phyloP scores from a whole-genome alignment of 2,329 filamentous ascomycete species.

The Byssochlamys sp. region DNA sequence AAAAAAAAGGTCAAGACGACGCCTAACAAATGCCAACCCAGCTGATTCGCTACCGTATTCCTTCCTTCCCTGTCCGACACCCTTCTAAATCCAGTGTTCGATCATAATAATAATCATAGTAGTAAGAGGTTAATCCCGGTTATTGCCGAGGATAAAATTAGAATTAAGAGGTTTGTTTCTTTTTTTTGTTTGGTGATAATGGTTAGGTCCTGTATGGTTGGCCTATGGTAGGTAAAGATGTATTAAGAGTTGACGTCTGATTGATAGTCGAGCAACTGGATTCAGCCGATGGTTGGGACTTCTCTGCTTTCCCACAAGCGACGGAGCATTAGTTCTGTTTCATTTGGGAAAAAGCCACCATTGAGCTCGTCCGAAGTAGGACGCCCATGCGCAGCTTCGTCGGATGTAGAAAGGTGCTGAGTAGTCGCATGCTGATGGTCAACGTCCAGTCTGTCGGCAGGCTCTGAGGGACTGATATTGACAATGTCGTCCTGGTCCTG shows the following conservation, averaged over 20 bases:
- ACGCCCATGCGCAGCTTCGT: conserved; percentile 17
- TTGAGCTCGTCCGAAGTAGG: conserved; percentile 14
- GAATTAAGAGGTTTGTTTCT: not conserved
- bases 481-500: conserved; percentile 23
- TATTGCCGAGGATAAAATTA: not conserved
- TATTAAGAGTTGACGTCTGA: not conserved
- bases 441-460: conserved; percentile 8
- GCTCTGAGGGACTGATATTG: conserved; percentile 16
- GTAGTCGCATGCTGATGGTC: conserved; percentile 25
- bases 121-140: not conserved
- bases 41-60: not conserved
- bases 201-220: not conserved
- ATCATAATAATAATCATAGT: too few relatives aligned
- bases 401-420: conserved; percentile 25
- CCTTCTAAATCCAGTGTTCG: too few relatives aligned
- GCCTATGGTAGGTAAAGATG: not conserved
- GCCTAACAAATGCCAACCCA: not conserved
- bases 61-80: not conserved
- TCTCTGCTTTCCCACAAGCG: conserved; percentile 37
- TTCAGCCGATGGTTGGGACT: conserved; percentile 25
- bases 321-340: conserved; percentile 31
- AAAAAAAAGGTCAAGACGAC: not conserved
- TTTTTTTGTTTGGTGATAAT: not conserved
- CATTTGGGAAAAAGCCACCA: conserved; percentile 18
- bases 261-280: not conserved